Evolutionary conservation across 2,329 filamentous ascomycete genomes (phyloP).

Genomic region (Clonostachys byssicola): DNA sequence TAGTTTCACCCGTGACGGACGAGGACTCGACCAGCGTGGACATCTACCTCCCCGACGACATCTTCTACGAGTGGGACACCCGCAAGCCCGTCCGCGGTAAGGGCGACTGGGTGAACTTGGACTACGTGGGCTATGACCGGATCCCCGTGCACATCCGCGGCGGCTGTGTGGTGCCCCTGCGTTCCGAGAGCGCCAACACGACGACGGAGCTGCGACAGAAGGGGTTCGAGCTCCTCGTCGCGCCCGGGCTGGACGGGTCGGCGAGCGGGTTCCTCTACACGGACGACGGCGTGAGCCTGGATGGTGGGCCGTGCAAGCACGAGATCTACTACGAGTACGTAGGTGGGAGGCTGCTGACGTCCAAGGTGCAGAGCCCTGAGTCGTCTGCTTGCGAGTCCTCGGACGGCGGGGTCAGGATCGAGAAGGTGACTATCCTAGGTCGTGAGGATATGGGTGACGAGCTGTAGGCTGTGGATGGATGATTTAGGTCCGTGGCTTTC

Average conservation of each 20-base stretch:
- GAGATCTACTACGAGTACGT: slow-evolving; percentile 56
- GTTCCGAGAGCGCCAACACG: slow-evolving; percentile 51
- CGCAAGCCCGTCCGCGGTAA: slow-evolving; percentile 33
- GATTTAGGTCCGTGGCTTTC: too few species aligned
- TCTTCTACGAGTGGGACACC: slow-evolving; percentile 47
- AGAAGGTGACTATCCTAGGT: slow-evolving; percentile 43
- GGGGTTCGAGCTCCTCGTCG: slow-evolving; percentile 66
- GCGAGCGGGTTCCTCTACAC: slow-evolving; percentile 66
- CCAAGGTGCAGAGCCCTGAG: too few species aligned
- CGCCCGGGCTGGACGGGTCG: slow-evolving; percentile 54
- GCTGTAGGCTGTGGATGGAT: background rate
- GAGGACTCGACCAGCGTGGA: slow-evolving; percentile 33
- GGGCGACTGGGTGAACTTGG: slow-evolving; percentile 18
- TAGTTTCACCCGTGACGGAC: slow-evolving; percentile 40
- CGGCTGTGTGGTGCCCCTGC: slow-evolving; percentile 57
- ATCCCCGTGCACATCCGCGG: slow-evolving; percentile 63
- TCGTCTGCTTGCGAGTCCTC: slow-evolving; percentile 20
- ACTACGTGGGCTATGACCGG: slow-evolving; percentile 30
- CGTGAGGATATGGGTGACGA: background rate
- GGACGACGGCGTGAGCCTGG: slow-evolving; percentile 67
- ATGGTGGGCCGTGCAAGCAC: slow-evolving; percentile 44
- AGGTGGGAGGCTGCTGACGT: slow-evolving; percentile 19
- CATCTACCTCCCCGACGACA: slow-evolving; percentile 42
- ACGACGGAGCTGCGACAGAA: slow-evolving; percentile 57
- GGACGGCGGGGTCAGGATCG: slow-evolving; percentile 31